Percentiles rank a stretch among this genome's conserved stretches.
These are phyloP conservation scores for Chaetomium globosum DNA, from an alignment of 2,329 filamentous ascomycete species.

Conservation along the genomic window DNA sequence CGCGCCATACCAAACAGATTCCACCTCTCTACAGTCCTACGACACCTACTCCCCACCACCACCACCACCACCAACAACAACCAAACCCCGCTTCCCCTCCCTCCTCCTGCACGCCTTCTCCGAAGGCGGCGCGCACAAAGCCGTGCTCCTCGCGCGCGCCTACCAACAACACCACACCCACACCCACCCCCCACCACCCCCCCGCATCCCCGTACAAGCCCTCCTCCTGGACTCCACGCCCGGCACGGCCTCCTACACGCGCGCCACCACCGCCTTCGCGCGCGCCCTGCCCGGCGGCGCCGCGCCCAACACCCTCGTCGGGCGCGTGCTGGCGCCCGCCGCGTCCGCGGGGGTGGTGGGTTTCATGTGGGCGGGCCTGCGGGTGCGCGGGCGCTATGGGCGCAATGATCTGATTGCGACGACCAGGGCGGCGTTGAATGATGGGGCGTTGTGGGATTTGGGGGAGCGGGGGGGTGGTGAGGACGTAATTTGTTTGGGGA, in stretches of 20 bases:
- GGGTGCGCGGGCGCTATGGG: constrained; percentile 27
- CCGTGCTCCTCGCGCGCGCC: constrained; percentile 43
- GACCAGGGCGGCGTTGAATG: constrained; percentile 34
- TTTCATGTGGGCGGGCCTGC: constrained; percentile 23
- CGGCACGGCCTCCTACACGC: background rate
- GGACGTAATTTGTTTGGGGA: constrained; percentile 37
- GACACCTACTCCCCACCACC: constrained; percentile 11
- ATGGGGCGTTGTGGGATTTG: constrained; percentile 29
- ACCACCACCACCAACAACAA: background rate
- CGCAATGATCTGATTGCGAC: constrained; percentile 28
- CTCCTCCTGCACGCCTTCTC: constrained; percentile 53
- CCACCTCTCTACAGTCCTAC: constrained; percentile 15
- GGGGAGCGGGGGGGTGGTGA: constrained; percentile 8
- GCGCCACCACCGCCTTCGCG: constrained; percentile 4
- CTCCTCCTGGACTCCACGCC: constrained; percentile 29
- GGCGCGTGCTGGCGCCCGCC: background rate
- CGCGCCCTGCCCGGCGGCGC: constrained; percentile 3
- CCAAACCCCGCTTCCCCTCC: constrained; percentile 23
- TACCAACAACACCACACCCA: constrained; percentile 42
- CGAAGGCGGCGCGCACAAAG: constrained; percentile 51
- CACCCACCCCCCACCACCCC: background rate
- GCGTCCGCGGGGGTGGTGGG: constrained; percentile 7
- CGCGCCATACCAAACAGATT: constrained; percentile 39
- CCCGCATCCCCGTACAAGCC: constrained; percentile 28
- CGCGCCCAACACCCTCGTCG: background rate